Evolutionary conservation across 1,284 basidiomycete species (phyloP).

Genomic region (Lignosus rhinocerotis): DNA sequence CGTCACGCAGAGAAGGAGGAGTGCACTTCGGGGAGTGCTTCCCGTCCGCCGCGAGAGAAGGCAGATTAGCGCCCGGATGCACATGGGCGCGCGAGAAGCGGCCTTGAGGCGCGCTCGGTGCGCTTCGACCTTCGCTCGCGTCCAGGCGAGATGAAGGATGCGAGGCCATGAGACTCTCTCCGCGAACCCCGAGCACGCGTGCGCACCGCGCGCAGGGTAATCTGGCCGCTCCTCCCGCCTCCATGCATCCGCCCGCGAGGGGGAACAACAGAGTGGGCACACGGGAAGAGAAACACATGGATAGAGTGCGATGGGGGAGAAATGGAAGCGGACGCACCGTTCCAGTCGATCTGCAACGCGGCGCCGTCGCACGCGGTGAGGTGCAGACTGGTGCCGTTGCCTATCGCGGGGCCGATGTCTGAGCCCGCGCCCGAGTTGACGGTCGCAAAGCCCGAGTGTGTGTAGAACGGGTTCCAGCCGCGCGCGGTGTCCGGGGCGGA

Average conservation of each 20-base stretch:
- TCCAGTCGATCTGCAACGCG: conserved; percentile 56
- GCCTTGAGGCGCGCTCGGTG: background rate
- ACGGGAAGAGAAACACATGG: background rate
- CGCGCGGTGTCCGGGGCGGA: conserved; percentile 42
- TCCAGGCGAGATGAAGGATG: conserved; percentile 1
- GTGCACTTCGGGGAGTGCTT: background rate
- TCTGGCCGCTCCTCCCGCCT: too few species aligned
- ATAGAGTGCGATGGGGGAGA: too few species aligned
- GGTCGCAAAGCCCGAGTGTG: conserved; percentile 47
- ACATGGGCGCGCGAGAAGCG: conserved; percentile 1
- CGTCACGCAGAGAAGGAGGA: conserved; percentile 1
- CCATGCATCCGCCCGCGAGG: background rate
- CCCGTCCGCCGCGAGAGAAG: background rate
- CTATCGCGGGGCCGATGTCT: conserved; percentile 38
- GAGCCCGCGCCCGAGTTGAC: conserved; percentile 23
- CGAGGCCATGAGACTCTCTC: conserved; percentile 1
- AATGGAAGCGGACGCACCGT: conserved; percentile 43
- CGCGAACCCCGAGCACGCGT: conserved; percentile 9
- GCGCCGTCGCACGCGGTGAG: conserved; percentile 59
- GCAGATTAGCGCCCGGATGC: background rate
- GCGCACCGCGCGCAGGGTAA: background rate
- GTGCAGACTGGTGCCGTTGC: conserved; percentile 58
- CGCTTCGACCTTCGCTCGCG: conserved; percentile 1
- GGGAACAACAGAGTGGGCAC: background rate
- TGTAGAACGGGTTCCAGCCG: conserved; percentile 69